Evolutionary conservation across 2,329 filamentous ascomycete genomes (phyloP).

Genomic region (Phaeophleospora eucalypticola): DNA sequence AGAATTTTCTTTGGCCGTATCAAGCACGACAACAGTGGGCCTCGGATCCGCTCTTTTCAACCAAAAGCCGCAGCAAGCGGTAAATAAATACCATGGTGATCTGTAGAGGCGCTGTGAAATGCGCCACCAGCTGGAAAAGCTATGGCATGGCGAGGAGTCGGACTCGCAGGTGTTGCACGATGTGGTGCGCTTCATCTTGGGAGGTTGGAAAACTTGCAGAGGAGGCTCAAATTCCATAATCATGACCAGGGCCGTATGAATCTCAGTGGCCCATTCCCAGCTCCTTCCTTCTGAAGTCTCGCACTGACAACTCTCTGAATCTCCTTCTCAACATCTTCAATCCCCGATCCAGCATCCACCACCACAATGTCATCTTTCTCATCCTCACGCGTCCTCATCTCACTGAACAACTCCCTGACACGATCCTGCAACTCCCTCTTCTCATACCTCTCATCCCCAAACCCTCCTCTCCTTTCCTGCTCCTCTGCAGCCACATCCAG

Average conservation of each 20-base stretch:
- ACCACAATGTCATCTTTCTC: slow-evolving; percentile 50
- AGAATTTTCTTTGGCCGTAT: too few relatives aligned
- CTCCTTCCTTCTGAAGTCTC: slow-evolving; percentile 3
- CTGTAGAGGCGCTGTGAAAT: too few relatives aligned
- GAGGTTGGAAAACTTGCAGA: too few relatives aligned
- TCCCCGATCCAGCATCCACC: slow-evolving; percentile 51
- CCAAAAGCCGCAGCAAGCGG: too few relatives aligned
- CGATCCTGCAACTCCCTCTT: slow-evolving; percentile 73
- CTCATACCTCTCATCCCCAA: slow-evolving; percentile 86
- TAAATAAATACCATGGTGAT: too few relatives aligned
- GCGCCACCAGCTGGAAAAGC: too few relatives aligned
- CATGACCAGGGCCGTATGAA: slow-evolving; percentile 19
- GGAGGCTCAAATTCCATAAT: too few relatives aligned
- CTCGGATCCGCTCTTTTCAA: too few relatives aligned
- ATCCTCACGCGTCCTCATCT: slow-evolving; percentile 41
- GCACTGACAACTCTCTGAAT: slow-evolving; percentile 25
- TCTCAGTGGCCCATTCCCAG: slow-evolving; percentile 7
- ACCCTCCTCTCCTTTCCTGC: slow-evolving; percentile 75
- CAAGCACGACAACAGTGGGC: too few relatives aligned
- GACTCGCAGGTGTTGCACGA: too few relatives aligned
- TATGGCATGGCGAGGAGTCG: too few relatives aligned
- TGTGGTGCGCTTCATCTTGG: too few relatives aligned
- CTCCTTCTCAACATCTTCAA: slow-evolving; percentile 49
- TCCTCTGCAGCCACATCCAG: slow-evolving; percentile 72
- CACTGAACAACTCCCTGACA: slow-evolving; percentile 69